Evolutionary conservation across 2,329 filamentous ascomycete species (phyloP), one percentile per base, ranked within the genome.

Genomic region (Colletotrichum agaves): DNA sequence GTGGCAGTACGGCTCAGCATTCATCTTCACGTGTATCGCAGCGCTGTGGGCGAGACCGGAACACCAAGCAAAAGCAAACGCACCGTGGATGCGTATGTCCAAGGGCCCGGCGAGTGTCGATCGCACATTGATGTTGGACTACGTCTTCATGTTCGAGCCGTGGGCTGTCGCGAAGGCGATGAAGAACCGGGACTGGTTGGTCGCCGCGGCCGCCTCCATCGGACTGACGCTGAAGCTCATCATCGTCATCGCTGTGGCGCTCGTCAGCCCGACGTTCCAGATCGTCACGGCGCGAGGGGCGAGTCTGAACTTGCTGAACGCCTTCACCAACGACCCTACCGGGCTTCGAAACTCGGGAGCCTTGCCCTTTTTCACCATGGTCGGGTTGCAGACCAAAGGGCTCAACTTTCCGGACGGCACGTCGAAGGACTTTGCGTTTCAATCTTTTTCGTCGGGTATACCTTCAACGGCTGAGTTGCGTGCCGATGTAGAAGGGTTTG

Each of bases 21-120:
- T 77, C 10, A 62, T 81, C 12, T 71, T 81, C 50, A 74, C 74
- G 4, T 57, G 78, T 0, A 68, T 78, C 15, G 75, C 77, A 4
- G 75, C 73, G 12, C 39, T 76, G 8, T 82, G 80, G 78, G 70
- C 70, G 10, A 74, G 79, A 15, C 78, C 79, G 10, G 80, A 82
- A 53, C 79, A 77, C 60, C 80, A 82, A 64, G 73, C 77, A n/a
- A 78, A 78, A 44, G 70, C 73, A 10, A 71, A 74, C 1, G 79
- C 80, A 37, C 80, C 80, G 1, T 82, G 80, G 80, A 67, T 76
- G 3, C 76, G 76, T 2, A 71, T 81, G 69, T 70, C 74, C 5
- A 73, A 74, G 17, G 74, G 71, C 2, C 72, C 78, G 10, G 69
- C 71, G 5, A 69, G 73, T 27, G 73, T 74, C 12, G 73, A 78